phyloP scores from a whole-genome alignment of 805 yeast genomes.

The Metschnikowia kofuensis region DNA sequence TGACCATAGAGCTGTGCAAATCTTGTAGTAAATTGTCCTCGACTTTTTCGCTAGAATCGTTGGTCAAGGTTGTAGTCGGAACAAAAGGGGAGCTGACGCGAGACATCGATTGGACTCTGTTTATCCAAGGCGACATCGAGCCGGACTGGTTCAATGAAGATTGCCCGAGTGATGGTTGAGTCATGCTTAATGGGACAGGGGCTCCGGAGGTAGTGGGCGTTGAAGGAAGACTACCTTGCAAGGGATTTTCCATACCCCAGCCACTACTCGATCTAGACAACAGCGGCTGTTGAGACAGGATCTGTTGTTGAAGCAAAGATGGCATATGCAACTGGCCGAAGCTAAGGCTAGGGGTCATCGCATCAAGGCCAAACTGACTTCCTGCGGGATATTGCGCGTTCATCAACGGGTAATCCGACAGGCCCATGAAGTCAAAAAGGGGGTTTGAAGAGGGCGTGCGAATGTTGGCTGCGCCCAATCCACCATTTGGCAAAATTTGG shows the following conservation, averaged over 20 bases:
- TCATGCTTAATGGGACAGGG: slow-evolving; percentile 20
- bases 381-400: slow-evolving; percentile 22
- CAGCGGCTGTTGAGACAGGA: slow-evolving; percentile 26
- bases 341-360: slow-evolving; percentile 13
- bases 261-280: slow-evolving; percentile 35
- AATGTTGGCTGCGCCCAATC: slow-evolving; percentile 29
- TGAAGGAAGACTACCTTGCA: slow-evolving; percentile 24
- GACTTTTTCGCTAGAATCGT: slow-evolving; percentile 5
- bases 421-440: slow-evolving; percentile 18
- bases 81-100: slow-evolving; percentile 42
- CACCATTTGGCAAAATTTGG: slow-evolving; percentile 27
- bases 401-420: slow-evolving; percentile 15
- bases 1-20: slow-evolving; percentile 39
- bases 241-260: slow-evolving; percentile 36
- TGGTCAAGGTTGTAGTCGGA: slow-evolving; percentile 17
- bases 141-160: slow-evolving; percentile 31
- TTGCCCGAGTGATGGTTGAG: slow-evolving; percentile 5
- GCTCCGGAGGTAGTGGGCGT: slow-evolving; percentile 24
- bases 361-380: slow-evolving; percentile 28
- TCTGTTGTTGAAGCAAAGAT: slow-evolving; percentile 34
- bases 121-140: slow-evolving; percentile 42
- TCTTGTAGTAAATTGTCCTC: slow-evolving; percentile 35
- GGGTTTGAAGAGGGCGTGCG: slow-evolving; percentile 18
- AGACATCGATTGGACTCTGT: slow-evolving; percentile 31
- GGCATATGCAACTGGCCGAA: slow-evolving; percentile 28